Evolutionary conservation across 169 alveolate species (phyloP).

Genomic region (Besnoitia besnoiti): DNA sequence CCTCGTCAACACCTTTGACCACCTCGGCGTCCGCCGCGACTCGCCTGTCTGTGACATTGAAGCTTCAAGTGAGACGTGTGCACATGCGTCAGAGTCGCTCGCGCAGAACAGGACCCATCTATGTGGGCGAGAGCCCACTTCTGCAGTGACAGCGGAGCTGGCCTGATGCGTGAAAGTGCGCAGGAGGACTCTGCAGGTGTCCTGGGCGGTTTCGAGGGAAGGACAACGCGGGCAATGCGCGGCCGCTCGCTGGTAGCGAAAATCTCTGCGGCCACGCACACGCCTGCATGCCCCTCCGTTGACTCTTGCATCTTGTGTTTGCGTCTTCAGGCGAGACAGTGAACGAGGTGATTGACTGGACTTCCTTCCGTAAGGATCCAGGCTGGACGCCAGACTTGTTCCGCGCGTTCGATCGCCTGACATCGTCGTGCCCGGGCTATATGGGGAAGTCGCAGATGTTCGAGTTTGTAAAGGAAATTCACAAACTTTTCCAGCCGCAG

Average conservation of each 20-base stretch:
- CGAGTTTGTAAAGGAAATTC: constrained; percentile 61
- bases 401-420: constrained; percentile 49
- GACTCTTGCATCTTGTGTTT: not conserved
- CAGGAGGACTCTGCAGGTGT: no score
- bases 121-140: no score
- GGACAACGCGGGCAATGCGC: not conserved
- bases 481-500: constrained; percentile 69
- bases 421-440: constrained; percentile 66
- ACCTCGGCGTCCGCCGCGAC: constrained; percentile 47
- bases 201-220: not conserved
- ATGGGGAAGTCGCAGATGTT: constrained; percentile 68
- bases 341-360: constrained; percentile 63
- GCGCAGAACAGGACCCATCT: no score
- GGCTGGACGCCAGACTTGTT: constrained; percentile 65
- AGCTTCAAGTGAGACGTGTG: constrained; percentile 47
- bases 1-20: constrained; percentile 39
- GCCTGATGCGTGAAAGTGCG: no score
- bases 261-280: no score
- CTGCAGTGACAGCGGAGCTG: no score
- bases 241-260: no score
- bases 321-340: constrained; percentile 56
- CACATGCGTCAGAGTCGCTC: not conserved
- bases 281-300: not conserved
- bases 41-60: constrained; percentile 63
- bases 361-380: constrained; percentile 55